These are phyloP conservation scores for Monosporozyma siamensis DNA, from an alignment of 805 yeast species.

Conservation along the genomic window DNA sequence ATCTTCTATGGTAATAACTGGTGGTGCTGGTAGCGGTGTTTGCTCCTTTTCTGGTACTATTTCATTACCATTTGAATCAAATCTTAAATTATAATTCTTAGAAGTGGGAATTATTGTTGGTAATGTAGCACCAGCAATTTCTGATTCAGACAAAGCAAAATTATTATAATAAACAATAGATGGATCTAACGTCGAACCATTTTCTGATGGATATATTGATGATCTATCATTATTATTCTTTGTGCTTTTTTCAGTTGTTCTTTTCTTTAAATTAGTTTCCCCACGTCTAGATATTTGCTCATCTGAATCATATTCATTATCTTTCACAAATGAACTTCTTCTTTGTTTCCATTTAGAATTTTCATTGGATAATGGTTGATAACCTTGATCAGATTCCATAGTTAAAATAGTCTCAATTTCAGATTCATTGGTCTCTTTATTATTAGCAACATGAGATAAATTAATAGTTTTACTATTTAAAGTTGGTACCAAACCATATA, in stretches of 20 bases:
- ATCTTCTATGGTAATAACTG: background rate
- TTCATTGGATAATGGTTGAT: background rate
- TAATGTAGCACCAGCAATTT: conserved; percentile 28
- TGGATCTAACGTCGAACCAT: conserved; percentile 1
- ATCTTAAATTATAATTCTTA: conserved; percentile 19
- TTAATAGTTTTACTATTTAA: background rate
- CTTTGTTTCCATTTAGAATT: background rate
- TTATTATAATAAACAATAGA: conserved; percentile 3
- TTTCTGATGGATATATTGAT: background rate
- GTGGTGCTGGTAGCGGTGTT: background rate
- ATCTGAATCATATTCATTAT: background rate
- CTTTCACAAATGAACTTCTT: background rate
- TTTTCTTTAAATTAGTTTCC: background rate
- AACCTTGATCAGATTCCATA: background rate
- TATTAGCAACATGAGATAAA: too few species aligned
- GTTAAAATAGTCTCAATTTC: conserved; percentile 1
- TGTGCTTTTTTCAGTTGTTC: background rate
- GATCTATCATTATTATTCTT: background rate
- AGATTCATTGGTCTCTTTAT: background rate
- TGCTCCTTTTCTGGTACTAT: background rate
- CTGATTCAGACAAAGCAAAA: conserved; percentile 6
- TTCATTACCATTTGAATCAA: background rate
- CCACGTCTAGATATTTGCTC: background rate
- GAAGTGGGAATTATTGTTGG: conserved; percentile 30
- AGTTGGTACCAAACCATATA: too few species aligned